Percentiles rank a stretch among this genome's conserved stretches.
phyloP scores from a whole-genome alignment of 352 stramenopile genomes.

The Pythium grandisporangium region DNA sequence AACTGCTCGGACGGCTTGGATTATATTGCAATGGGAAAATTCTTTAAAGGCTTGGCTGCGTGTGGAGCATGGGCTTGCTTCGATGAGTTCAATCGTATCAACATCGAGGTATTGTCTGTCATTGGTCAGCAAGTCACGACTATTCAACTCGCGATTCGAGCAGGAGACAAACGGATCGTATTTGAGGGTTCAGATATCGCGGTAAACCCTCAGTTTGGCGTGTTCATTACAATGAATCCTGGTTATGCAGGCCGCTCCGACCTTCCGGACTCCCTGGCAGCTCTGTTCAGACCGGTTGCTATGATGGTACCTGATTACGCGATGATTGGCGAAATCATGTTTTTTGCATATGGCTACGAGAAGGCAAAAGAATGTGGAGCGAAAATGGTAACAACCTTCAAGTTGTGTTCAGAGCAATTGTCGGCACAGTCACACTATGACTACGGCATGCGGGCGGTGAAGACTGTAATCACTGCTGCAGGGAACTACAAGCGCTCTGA shows the following conservation, averaged over 20 bases:
- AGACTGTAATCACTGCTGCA: constrained; percentile 92
- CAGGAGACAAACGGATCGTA: constrained; percentile 81
- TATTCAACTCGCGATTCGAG: constrained; percentile 82
- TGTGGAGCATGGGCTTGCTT: constrained; percentile 94
- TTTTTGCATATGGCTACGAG: constrained; percentile 93
- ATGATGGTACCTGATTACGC: constrained; percentile 97
- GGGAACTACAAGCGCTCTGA: constrained; percentile 93
- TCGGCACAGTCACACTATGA: constrained; percentile 94
- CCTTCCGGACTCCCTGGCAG: constrained; percentile 92
- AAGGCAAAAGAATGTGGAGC: constrained; percentile 89
- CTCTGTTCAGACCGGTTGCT: constrained; percentile 91
- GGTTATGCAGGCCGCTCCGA: constrained; percentile 92
- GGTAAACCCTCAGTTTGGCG: constrained; percentile 89
- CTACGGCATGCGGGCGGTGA: constrained; percentile 95
- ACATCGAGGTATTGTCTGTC: constrained; percentile 89
- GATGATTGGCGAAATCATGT: constrained; percentile 96
- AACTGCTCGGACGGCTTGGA: constrained; percentile 94
- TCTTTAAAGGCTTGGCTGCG: constrained; percentile 88
- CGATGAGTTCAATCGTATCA: constrained; percentile 96
- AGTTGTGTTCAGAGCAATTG: constrained; percentile 92
- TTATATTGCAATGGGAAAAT: constrained; percentile 94
- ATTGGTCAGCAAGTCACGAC: constrained; percentile 83
- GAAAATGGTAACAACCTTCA: constrained; percentile 96
- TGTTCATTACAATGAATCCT: constrained; percentile 97
- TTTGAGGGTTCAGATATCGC: constrained; percentile 94